Conservation (phyloP, 768 basidiomycete genomes). For the Hericium alpestre region DNA sequence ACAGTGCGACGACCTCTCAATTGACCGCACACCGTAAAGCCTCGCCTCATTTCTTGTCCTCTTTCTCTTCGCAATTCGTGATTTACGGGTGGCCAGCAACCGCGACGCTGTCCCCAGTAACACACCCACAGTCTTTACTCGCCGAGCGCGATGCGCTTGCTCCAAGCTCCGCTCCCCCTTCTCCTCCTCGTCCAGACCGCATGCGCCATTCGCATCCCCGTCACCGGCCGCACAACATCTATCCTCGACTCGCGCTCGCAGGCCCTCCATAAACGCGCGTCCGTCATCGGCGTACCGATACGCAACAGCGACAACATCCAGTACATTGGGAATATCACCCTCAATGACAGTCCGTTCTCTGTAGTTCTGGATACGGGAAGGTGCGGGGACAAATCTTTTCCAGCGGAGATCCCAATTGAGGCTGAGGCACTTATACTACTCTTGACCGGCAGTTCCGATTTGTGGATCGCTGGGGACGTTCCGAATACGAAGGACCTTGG, state of each 20-base stretch:
- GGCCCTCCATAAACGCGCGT: not conserved
- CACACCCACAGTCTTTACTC: not conserved
- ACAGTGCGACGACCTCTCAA: not conserved
- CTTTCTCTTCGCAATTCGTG: no score
- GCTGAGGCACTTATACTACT: not conserved
- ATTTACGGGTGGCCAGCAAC: not conserved
- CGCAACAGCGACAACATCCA: constrained; percentile 61
- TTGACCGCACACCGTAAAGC: no score
- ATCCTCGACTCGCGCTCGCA: not conserved
- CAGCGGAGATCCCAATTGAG: not conserved
- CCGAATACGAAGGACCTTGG: constrained; percentile 47
- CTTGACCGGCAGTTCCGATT: constrained; percentile 44
- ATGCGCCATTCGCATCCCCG: constrained; percentile 5
- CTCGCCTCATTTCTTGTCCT: no score
- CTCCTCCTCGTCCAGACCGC: constrained; percentile 3
- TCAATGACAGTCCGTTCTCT: constrained; percentile 45
- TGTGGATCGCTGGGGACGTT: constrained; percentile 53
- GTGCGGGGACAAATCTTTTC: constrained; percentile 22
- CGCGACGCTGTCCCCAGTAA: not conserved
- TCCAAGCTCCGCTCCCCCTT: not conserved
- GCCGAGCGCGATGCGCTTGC: constrained; percentile 3
- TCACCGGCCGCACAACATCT: not conserved
- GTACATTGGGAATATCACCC: constrained; percentile 62
- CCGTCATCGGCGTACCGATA: constrained; percentile 29
- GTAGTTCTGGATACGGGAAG: constrained; percentile 75